A percentile compares a stretch with the other conserved stretches of the same genome.
Conservation (phyloP, 768 basidiomycete species). For the Gloeopeniophorella convolvens region DNA sequence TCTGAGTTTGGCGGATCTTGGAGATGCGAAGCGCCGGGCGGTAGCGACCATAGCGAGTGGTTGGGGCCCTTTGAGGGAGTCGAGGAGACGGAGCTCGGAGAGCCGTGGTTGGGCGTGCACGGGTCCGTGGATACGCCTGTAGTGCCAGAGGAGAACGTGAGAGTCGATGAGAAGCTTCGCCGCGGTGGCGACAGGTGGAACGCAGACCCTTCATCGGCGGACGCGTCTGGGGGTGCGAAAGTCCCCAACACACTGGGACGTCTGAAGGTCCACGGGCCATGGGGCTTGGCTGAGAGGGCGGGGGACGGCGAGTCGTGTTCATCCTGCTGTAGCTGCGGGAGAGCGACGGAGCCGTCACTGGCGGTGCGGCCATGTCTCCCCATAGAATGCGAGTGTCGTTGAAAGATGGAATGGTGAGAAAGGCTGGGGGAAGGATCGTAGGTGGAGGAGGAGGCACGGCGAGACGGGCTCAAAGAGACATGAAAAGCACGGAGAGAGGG, state of each 20-base stretch:
- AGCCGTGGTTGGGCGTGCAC: slow-evolving; percentile 26
- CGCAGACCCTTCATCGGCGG: slow-evolving; percentile 24
- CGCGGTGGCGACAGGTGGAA: slow-evolving; percentile 26
- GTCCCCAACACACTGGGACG: slow-evolving; percentile 56
- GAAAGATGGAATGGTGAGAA: slow-evolving; percentile 22
- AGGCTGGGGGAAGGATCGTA: slow-evolving; percentile 31
- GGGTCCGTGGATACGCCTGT: slow-evolving; percentile 18
- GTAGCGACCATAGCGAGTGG: slow-evolving; percentile 35
- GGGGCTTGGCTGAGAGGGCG: slow-evolving; percentile 4
- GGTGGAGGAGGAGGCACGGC: slow-evolving; percentile 33
- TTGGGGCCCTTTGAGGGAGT: slow-evolving; percentile 31
- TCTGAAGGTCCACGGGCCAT: slow-evolving; percentile 27
- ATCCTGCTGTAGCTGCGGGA: background rate
- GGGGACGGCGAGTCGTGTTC: slow-evolving; percentile 3
- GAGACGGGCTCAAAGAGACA: slow-evolving; percentile 37
- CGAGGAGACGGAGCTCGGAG: slow-evolving; percentile 32
- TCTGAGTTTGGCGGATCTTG: slow-evolving; percentile 31
- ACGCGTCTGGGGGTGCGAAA: slow-evolving; percentile 44
- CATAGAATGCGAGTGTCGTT: slow-evolving; percentile 1
- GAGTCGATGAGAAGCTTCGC: slow-evolving; percentile 22
- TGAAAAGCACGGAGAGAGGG: slow-evolving; percentile 37
- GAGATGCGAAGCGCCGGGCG: slow-evolving; percentile 35
- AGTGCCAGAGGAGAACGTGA: slow-evolving; percentile 21
- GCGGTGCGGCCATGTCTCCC: slow-evolving; percentile 35
- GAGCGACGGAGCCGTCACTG: slow-evolving; percentile 16